phyloP scores from a whole-genome alignment of 2,329 filamentous ascomycete species.

The Fusarium fujikuroi region DNA sequence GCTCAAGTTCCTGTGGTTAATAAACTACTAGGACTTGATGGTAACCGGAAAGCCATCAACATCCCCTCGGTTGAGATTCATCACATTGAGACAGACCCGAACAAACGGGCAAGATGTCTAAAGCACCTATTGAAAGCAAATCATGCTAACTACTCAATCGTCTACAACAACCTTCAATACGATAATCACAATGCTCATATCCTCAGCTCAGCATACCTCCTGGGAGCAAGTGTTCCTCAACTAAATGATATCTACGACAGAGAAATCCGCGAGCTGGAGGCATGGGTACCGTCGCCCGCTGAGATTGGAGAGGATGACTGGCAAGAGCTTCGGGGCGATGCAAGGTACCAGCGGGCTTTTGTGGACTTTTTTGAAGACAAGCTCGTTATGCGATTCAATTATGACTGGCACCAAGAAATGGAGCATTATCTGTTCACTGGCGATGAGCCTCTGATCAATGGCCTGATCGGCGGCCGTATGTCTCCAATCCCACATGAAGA shows the following conservation, averaged over 20 bases:
- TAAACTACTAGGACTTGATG: slow-evolving; percentile 39
- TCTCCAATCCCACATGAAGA: neutral
- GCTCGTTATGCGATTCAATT: slow-evolving; percentile 75
- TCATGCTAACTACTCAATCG: slow-evolving; percentile 86
- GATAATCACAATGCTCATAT: slow-evolving; percentile 89
- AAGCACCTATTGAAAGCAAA: slow-evolving; percentile 94
- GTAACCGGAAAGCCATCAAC: slow-evolving; percentile 55
- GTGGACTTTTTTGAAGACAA: slow-evolving; percentile 97
- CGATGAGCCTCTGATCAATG: slow-evolving; percentile 81
- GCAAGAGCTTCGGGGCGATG: slow-evolving; percentile 83
- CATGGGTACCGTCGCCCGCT: slow-evolving; percentile 84
- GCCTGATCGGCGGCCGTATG: slow-evolving; percentile 81
- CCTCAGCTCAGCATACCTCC: slow-evolving; percentile 84
- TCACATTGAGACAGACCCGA: slow-evolving; percentile 80
- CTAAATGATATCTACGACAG: slow-evolving; percentile 84
- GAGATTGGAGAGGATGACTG: slow-evolving; percentile 88
- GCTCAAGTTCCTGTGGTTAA: slow-evolving; percentile 49
- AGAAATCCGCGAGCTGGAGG: slow-evolving; percentile 76
- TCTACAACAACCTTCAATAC: slow-evolving; percentile 78
- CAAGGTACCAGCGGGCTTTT: slow-evolving; percentile 86
- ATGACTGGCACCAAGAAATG: slow-evolving; percentile 85
- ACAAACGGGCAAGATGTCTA: slow-evolving; percentile 82
- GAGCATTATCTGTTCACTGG: slow-evolving; percentile 80
- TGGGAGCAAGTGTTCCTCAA: slow-evolving; percentile 79
- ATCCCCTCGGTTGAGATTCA: slow-evolving; percentile 78